Conservation (phyloP, 164 flowering plant genomes). For the Vitis labrusca region DNA sequence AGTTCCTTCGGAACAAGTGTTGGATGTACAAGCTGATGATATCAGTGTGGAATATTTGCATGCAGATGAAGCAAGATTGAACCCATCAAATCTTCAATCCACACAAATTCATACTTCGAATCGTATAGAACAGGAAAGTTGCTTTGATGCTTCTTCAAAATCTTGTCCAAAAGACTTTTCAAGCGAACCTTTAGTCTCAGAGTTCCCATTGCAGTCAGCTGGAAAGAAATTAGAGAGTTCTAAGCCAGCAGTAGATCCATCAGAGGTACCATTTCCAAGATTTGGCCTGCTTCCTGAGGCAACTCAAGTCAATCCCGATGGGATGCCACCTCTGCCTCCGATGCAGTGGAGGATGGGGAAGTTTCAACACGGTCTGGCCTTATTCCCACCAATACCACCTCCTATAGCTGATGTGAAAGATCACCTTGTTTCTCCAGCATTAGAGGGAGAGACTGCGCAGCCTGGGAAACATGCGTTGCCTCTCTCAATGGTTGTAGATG, state of each 20-base stretch:
- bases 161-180: constrained; percentile 15
- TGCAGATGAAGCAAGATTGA: constrained; percentile 5
- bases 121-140: constrained; percentile 14
- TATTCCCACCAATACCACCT: constrained; percentile 20
- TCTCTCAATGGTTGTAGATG: constrained; percentile 8
- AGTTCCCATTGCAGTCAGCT: constrained; percentile 10
- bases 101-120: constrained; percentile 4
- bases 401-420: constrained; percentile 16
- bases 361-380: constrained; percentile 26
- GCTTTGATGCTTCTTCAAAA: constrained; percentile 14
- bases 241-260: constrained; percentile 17
- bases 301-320: constrained; percentile 28
- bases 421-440: constrained; percentile 22
- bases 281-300: constrained; percentile 23
- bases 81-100: constrained; percentile 4
- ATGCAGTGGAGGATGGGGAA: constrained; percentile 84
- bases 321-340: constrained; percentile 91
- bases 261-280: constrained; percentile 19
- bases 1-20: constrained; percentile 2
- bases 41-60: background rate
- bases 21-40: constrained; percentile 8
- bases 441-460: constrained; percentile 5
- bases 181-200: constrained; percentile 20
- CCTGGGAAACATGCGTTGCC: constrained; percentile 25
- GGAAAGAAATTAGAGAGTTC: constrained; percentile 16